Conservation (phyloP, 306 rosid species). For the Bauhinia variegata region DNA sequence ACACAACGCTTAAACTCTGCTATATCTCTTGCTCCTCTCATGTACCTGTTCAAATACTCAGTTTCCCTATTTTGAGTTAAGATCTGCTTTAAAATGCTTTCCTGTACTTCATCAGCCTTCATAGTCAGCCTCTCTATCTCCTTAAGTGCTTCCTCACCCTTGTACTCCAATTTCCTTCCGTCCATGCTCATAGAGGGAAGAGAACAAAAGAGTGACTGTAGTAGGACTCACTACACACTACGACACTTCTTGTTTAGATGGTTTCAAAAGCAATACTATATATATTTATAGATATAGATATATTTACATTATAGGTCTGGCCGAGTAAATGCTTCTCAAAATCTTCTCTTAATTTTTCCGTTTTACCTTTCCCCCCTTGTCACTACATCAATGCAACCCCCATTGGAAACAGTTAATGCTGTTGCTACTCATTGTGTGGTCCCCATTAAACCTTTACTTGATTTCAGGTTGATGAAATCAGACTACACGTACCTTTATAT, state of each 20-base stretch:
- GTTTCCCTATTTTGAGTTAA: conserved; percentile 62
- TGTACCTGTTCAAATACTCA: conserved; percentile 67
- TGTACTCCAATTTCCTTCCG: conserved; percentile 84
- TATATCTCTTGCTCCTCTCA: conserved; percentile 43
- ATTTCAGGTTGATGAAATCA: conserved; percentile 28
- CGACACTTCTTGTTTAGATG: conserved; percentile 37
- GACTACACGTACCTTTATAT: conserved; percentile 8
- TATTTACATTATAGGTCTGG: conserved; percentile 30
- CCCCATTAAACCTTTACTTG: conserved; percentile 37
- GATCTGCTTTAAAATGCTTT: conserved; percentile 64
- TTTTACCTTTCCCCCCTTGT: conserved; percentile 30
- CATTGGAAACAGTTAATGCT: conserved; percentile 43
- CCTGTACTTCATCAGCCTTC: conserved; percentile 71
- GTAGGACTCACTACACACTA: conserved; percentile 22
- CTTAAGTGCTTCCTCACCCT: conserved; percentile 77
- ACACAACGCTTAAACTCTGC: conserved; percentile 59
- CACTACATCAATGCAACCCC: conserved; percentile 40
- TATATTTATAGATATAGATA: conserved; percentile 41
- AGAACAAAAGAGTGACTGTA: conserved; percentile 14
- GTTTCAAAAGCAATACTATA: conserved; percentile 37
- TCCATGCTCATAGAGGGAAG: conserved; percentile 52
- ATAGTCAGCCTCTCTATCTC: conserved; percentile 82
- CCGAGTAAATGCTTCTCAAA: conserved; percentile 21
- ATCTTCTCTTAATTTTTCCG: conserved; percentile 1
- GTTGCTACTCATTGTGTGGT: conserved; percentile 46